Evolutionary conservation across 768 basidiomycete genomes (phyloP).

Genomic region (Phaffia tasmanica): DNA sequence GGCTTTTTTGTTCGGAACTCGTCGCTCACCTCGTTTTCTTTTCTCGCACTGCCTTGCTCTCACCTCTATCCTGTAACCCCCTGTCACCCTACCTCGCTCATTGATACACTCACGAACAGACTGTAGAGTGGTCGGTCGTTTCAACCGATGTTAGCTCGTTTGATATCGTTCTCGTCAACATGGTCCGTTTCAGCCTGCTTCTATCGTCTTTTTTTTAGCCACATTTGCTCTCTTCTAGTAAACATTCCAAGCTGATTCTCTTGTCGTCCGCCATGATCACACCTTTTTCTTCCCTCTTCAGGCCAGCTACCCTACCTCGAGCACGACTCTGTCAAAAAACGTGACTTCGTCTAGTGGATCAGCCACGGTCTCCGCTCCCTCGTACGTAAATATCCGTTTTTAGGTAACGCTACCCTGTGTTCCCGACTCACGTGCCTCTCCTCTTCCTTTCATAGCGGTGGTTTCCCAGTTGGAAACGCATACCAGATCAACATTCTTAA

Average conservation of each 20-base stretch:
- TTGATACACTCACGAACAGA: background rate
- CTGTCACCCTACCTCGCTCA: background rate
- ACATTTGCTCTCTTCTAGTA: constrained; percentile 3
- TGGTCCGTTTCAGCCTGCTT: constrained; percentile 5
- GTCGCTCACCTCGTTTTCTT: background rate
- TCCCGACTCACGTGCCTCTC: background rate
- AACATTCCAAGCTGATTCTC: background rate
- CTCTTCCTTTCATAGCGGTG: constrained; percentile 13
- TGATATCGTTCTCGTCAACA: constrained; percentile 16
- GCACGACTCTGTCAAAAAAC: constrained; percentile 23
- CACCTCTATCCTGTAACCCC: constrained; percentile 4
- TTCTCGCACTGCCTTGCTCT: background rate
- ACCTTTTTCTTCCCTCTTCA: constrained; percentile 2
- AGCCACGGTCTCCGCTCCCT: constrained; percentile 24
- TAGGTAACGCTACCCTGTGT: too few relatives aligned
- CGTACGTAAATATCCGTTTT: constrained; percentile 12
- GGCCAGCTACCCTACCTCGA: constrained; percentile 21
- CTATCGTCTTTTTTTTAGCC: constrained; percentile 17
- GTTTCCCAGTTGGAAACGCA: constrained; percentile 22
- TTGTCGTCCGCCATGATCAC: background rate
- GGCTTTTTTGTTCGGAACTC: background rate
- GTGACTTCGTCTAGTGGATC: constrained; percentile 25
- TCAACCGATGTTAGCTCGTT: constrained; percentile 7
- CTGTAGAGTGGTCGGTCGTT: constrained; percentile 8
- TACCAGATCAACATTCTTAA: constrained; percentile 28